A percentile compares a stretch with the other conserved stretches of the same genome.
These are phyloP conservation scores for Exsudoporus frostii DNA, from an alignment of 768 basidiomycete genomes.

Conservation along the genomic window DNA sequence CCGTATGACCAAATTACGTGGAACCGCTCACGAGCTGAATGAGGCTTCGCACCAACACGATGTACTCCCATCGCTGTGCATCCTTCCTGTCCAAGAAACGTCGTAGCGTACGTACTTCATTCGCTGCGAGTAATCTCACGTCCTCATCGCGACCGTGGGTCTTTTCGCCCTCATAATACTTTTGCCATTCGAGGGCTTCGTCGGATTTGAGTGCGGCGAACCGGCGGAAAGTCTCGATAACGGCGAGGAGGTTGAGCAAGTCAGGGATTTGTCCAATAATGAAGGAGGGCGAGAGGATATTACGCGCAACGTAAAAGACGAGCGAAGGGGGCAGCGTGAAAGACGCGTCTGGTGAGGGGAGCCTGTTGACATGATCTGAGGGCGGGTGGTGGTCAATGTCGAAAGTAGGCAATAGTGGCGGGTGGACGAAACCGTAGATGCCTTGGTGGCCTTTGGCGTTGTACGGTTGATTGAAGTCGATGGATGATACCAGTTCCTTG, in stretches of 20 bases:
- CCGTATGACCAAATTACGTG: not conserved
- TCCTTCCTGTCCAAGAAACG: constrained; percentile 11
- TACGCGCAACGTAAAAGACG: constrained; percentile 27
- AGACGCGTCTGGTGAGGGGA: not conserved
- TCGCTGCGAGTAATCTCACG: constrained; percentile 17
- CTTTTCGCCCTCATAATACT: constrained; percentile 17
- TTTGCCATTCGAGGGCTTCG: constrained; percentile 27
- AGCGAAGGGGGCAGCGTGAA: constrained; percentile 11
- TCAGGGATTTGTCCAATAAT: constrained; percentile 32
- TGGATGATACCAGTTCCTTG: constrained; percentile 9
- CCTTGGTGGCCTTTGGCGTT: constrained; percentile 3
- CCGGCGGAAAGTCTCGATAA: constrained; percentile 23
- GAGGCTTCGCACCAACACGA: constrained; percentile 21
- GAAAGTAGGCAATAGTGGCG: not conserved
- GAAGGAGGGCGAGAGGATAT: constrained; percentile 29
- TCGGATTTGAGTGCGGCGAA: constrained; percentile 14
- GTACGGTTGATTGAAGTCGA: constrained; percentile 20
- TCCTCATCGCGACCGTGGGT: not conserved
- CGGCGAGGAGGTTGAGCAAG: constrained; percentile 23
- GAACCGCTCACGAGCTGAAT: constrained; percentile 16
- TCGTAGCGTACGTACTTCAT: constrained; percentile 13
- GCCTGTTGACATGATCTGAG: constrained; percentile 10
- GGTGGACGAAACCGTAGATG: constrained; percentile 15
- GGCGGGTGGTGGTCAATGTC: not conserved
- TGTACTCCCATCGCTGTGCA: constrained; percentile 21